These are phyloP conservation scores for Aspergillus arachidicola DNA, from an alignment of 2,329 filamentous ascomycete species.

Conservation along the genomic window DNA sequence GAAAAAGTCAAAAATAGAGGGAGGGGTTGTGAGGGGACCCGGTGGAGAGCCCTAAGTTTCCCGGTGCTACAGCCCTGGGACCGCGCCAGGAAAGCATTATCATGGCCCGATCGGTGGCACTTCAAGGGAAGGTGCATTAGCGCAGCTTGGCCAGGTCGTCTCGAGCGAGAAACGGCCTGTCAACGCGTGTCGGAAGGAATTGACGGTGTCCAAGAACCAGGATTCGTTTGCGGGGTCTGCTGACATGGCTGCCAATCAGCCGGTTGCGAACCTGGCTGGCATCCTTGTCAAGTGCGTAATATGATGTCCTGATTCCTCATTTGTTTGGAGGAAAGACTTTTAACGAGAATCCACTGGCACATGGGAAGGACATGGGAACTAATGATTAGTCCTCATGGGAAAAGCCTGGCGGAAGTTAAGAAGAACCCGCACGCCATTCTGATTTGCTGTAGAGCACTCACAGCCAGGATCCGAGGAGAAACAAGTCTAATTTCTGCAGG, in stretches of 20 bases:
- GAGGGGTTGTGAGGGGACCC: constrained; percentile 17
- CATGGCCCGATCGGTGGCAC: constrained; percentile 19
- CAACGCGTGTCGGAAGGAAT: constrained; percentile 12
- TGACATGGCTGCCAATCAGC: constrained; percentile 16
- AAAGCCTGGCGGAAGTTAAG: constrained; percentile 14
- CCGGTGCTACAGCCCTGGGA: constrained; percentile 42
- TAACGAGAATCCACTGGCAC: constrained; percentile 16
- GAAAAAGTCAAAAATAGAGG: neutral
- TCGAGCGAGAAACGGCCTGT: constrained; percentile 5
- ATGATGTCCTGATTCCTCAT: neutral
- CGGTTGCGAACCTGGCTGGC: constrained; percentile 8
- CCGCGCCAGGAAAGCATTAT: constrained; percentile 20
- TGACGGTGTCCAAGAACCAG: constrained; percentile 15
- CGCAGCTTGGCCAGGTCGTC: constrained; percentile 29
- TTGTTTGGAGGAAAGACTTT: constrained; percentile 7
- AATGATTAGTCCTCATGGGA: constrained; percentile 10
- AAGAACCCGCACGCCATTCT: constrained; percentile 3
- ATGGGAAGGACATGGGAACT: constrained; percentile 17
- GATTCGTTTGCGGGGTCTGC: constrained; percentile 20
- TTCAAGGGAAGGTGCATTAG: constrained; percentile 43
- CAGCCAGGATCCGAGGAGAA: constrained; percentile 10
- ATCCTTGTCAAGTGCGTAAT: constrained; percentile 15
- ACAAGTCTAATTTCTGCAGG: constrained; percentile 16
- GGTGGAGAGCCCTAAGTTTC: constrained; percentile 34
- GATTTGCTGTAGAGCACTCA: constrained; percentile 14